A percentile compares a stretch with the other conserved stretches of the same genome.
Evolutionary conservation across 2,329 filamentous ascomycete species (phyloP).

Genomic region (Metarhizium rileyi): DNA sequence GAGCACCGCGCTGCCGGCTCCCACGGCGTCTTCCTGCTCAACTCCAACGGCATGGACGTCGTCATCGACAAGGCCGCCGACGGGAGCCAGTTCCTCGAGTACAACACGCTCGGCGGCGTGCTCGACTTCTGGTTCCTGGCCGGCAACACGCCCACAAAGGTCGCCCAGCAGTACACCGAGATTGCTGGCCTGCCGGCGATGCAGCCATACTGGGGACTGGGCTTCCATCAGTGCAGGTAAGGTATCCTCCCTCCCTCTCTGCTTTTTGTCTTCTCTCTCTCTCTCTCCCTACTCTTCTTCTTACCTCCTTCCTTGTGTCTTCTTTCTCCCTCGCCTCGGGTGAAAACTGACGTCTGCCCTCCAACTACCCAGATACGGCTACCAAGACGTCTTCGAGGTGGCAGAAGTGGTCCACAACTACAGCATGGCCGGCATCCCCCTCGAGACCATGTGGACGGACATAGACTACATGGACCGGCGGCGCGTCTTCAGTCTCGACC

Average conservation of each 20-base stretch:
- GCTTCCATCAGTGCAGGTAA: constrained; percentile 65
- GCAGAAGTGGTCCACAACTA: constrained; percentile 60
- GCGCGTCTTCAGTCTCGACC: constrained; percentile 53
- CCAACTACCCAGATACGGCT: constrained; percentile 68
- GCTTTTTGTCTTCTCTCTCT: too few relatives aligned
- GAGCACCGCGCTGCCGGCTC: constrained; percentile 40
- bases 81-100: constrained; percentile 63
- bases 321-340: too few relatives aligned
- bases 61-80: constrained; percentile 52
- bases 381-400: constrained; percentile 60
- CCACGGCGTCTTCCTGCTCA: constrained; percentile 70
- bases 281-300: too few relatives aligned
- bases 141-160: constrained; percentile 57
- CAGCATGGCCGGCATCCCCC: constrained; percentile 51
- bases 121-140: constrained; percentile 75
- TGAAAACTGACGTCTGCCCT: not conserved
- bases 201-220: constrained; percentile 75
- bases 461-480: constrained; percentile 58
- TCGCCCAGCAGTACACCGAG: constrained; percentile 61
- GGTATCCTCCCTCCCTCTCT: not conserved
- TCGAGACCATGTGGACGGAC: constrained; percentile 68
- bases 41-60: constrained; percentile 67
- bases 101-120: constrained; percentile 68
- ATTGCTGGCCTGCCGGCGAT: constrained; percentile 63
- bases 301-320: too few relatives aligned